Evolutionary conservation across 2,329 filamentous ascomycete species (phyloP), one percentile per base, ranked within the genome.

Genomic region (Tolypocladium amazonense): DNA sequence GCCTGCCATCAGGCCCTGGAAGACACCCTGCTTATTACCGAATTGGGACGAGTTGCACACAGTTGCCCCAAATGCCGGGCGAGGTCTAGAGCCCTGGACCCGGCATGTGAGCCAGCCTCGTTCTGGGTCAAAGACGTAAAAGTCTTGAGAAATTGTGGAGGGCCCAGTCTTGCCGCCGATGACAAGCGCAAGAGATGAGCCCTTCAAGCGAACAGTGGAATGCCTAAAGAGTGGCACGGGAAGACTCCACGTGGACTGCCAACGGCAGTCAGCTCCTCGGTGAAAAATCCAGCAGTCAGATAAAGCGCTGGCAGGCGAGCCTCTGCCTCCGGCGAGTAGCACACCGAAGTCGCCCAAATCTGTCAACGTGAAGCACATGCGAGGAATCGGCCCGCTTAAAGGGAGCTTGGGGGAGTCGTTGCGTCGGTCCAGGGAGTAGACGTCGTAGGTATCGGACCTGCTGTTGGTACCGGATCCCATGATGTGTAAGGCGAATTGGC

Each of bases 281-380:
- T 81, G 78, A 63, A 87, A 84, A 1, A 92, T 65, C 90, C 90
- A 97, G 65, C 88, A 92, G 70, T 94, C 89, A 41, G 77, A 77
- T 50, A 90, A 76, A 1, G 85, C 85, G 37, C 79, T 81, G 15
- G 85, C 79, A 5, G 92, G 92, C 9, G 90, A 93, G n/a, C 82
- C 79, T 61, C 92, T 82, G 6, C 93, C 93, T 30, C 93, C 92
- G 37, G 84, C 80, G 55, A 96, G 76, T 14, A 97, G 73, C 61
- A 80, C 81, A 20, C 82, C 82, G 27, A 74, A 72, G 39, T 78
- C 74, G 1, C 79, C 81, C 6, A 95, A 70, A 56, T 84, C 78
- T 25, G 88, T 92, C 25, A 92, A 77, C 0, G 89, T 88, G 71
- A 94, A 90, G 65, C 90, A 94, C 79, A 93, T 87, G 53, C 87